Percentiles rank a stretch among this genome's conserved stretches.
Conservation (phyloP, 176 grass and related monocot genomes). For the Musa troglodytarum region DNA sequence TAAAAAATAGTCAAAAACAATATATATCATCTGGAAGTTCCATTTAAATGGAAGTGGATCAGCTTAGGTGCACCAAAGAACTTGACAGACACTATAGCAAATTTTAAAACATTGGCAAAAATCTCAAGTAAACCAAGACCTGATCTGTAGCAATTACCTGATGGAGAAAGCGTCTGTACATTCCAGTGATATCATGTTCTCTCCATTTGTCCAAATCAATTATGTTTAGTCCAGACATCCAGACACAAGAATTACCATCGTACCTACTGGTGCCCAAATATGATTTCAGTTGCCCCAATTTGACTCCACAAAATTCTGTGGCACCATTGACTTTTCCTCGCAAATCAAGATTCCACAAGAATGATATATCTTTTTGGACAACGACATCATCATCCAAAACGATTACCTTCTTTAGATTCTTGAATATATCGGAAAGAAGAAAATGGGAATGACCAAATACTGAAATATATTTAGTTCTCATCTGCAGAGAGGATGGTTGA, state of each 20-base stretch:
- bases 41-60: neutral
- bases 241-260: conserved; percentile 1
- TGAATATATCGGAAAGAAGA: conserved; percentile 6
- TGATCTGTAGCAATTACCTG: neutral
- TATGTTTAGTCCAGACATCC: neutral
- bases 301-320: neutral
- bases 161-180: neutral
- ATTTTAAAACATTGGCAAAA: neutral
- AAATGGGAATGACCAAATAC: conserved; percentile 5
- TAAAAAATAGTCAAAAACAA: neutral
- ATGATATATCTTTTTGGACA: conserved; percentile 3
- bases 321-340: conserved; percentile 4
- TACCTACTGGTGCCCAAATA: neutral
- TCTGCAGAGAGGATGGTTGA: conserved; percentile 3
- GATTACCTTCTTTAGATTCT: conserved; percentile 3
- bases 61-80: neutral
- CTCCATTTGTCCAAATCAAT: conserved; percentile 1
- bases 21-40: neutral
- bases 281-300: neutral
- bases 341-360: conserved; percentile 6
- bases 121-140: neutral
- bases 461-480: conserved; percentile 3
- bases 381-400: conserved; percentile 1
- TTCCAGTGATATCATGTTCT: conserved; percentile 4
- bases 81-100: neutral